Conservation (phyloP, 2,329 filamentous ascomycete genomes). For the Xylaria sp. region DNA sequence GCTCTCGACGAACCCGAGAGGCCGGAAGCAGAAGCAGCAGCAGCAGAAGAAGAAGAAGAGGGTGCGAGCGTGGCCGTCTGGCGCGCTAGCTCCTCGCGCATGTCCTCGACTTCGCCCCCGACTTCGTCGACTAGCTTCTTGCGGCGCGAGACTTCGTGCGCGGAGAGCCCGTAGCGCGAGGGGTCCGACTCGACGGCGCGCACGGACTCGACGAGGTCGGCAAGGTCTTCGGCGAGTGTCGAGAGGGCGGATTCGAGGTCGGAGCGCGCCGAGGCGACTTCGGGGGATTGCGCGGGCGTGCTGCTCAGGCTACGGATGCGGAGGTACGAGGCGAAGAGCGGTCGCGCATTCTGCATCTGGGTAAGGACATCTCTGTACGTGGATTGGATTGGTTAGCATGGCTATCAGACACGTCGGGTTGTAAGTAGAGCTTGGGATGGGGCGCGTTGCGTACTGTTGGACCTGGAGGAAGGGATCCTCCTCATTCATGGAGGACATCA, state of each 20-base stretch:
- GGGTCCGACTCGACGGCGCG: conserved; percentile 88
- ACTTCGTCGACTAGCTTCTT: conserved; percentile 87
- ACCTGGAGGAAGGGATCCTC: conserved; percentile 78
- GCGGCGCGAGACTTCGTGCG: conserved; percentile 82
- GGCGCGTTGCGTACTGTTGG: conserved; percentile 64
- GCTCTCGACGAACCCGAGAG: conserved; percentile 22
- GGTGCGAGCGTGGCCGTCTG: conserved; percentile 55
- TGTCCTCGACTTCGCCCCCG: conserved; percentile 87
- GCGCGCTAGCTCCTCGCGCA: conserved; percentile 82
- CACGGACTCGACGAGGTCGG: conserved; percentile 88
- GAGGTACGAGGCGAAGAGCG: conserved; percentile 92
- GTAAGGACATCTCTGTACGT: conserved; percentile 81
- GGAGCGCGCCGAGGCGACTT: conserved; percentile 80
- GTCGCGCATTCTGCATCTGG: conserved; percentile 81
- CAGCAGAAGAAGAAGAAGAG: conserved; percentile 44
- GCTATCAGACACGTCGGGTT: neutral
- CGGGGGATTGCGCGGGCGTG: conserved; percentile 73
- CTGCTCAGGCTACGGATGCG: conserved; percentile 90
- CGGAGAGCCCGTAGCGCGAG: conserved; percentile 84
- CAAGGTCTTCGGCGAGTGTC: conserved; percentile 82
- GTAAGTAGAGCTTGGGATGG: neutral
- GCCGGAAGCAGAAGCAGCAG: conserved; percentile 40
- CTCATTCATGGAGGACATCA: conserved; percentile 75
- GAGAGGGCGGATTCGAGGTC: conserved; percentile 74
- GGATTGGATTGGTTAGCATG: conserved; percentile 8